Evolutionary conservation across 352 stramenopile genomes (phyloP), one percentile per base, ranked within the genome.

Genomic region (Phytophthora pini): DNA sequence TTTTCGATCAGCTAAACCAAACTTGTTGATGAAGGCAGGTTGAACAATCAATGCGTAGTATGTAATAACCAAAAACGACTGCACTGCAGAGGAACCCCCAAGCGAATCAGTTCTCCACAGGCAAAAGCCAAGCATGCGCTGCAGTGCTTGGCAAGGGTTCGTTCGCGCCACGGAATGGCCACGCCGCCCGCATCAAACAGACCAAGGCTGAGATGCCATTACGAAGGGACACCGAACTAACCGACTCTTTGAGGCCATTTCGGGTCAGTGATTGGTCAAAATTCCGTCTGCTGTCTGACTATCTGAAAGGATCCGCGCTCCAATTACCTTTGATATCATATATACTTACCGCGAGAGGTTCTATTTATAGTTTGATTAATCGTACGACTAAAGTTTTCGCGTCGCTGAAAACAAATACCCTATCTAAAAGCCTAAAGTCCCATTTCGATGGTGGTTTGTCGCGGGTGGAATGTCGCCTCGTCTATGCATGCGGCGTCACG

Each of bases 301-400:
- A 70, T 72, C 50, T 63, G 38, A 57, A 62, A 29, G 45, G 53
- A 67, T 70, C 53, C 38, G 48, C 39, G 20, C 17, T 69, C 31
- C 64, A 57, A 61, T 50, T 12, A 6, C 65, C 56, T 2, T 17
- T 2, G 29, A 32, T 56, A 43, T 10, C 0, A 3, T 36, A 56
- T 52, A 2, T 15, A 5, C 10, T 49, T 12, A 6, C 17, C 32
- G 24, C 11, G 1, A 56, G n/a, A 56, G 4, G 22, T 24, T 27
- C 7, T 20, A 26, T 17, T 9, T 5, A 62, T 43, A 38, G 5
- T 32, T 9, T 20, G 17, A 34, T 52, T 12, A 2, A 32, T 17
- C 15, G 0, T 7, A 43, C 12, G 5, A 17, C 41, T 34, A 22
- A 15, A 22, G 29, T 54, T 4, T n/a, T 44, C 1, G 9, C 4